Conservation (phyloP, 1,284 basidiomycete species). For the Cryptococcus neoformans region DNA sequence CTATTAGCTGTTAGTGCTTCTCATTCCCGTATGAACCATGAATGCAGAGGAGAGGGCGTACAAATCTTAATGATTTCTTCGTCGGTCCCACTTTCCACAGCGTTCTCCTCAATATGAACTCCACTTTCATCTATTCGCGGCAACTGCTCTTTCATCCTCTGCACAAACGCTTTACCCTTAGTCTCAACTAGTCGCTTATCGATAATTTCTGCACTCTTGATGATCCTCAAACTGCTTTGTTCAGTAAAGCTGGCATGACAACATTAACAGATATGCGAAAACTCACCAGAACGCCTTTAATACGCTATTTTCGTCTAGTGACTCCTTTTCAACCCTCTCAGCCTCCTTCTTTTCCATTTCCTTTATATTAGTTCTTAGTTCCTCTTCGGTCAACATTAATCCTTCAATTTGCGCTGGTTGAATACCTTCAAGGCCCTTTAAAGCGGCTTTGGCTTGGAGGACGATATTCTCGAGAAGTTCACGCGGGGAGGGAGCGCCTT, state of each 20-base stretch:
- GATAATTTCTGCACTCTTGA: conserved; percentile 72
- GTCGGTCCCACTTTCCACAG: conserved; percentile 51
- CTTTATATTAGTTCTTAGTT: conserved; percentile 5
- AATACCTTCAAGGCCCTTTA: conserved; percentile 62
- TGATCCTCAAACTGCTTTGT: conserved; percentile 66
- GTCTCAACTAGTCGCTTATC: conserved; percentile 78
- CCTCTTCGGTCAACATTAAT: conserved; percentile 15
- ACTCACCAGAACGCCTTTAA: conserved; percentile 49
- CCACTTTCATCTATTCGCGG: conserved; percentile 63
- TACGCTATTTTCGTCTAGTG: conserved; percentile 49
- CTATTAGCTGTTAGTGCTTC: conserved; percentile 10
- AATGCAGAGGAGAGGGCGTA: conserved; percentile 11
- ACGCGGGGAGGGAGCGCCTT: conserved; percentile 80
- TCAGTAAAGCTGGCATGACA: background rate
- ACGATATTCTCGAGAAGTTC: conserved; percentile 83
- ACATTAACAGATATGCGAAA: background rate
- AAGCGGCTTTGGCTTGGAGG: conserved; percentile 80
- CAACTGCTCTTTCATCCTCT: conserved; percentile 67
- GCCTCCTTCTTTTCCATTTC: conserved; percentile 11
- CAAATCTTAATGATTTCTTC: conserved; percentile 64
- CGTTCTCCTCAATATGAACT: conserved; percentile 38
- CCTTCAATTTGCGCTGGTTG: background rate
- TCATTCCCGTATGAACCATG: conserved; percentile 6
- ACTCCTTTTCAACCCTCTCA: conserved; percentile 7
- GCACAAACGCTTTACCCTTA: conserved; percentile 77